Base-by-base conservation (phyloP, 2,329 filamentous ascomycete genomes). In the Nannizzia gypsea region DNA sequence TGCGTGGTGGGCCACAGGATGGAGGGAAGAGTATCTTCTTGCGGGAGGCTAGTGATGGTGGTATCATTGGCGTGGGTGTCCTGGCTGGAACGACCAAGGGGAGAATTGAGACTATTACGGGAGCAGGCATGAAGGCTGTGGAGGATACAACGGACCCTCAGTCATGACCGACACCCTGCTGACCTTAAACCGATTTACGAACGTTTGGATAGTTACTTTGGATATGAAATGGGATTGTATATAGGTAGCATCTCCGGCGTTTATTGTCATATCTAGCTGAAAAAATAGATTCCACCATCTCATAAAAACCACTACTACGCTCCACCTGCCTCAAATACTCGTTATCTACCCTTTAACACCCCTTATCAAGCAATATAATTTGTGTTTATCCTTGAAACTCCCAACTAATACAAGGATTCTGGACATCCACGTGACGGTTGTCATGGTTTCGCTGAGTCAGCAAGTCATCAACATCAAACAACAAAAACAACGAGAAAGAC, bases 51-150 rank as follows among this genome's bases (percentile, higher is more conserved):
- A 71, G 72, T 58, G 77, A 81, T 66, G 78, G 78, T 2, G 78
- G 78, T 1, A 76, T 80, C 26, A 75, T 81, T 63, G 78, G 78
- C 2, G 78, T 78, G 6, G 78, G 76, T 1, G 78, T 80, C 38
- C 67, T 81, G 34, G 78, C 78, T 3, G 77, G 77, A 1, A 80
- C 73, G 36, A 69, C 70, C 1, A 65, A 66, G 28, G 57, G 57
- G n/a, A 59, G 36, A 44, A 59, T 59, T 4, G 57, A 59, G 20
- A 46, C 40, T 4, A 59, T 59, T 17, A 57, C 38, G 9, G 55
- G 55, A 6, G 34, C 55, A 8, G 38, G 55, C 15, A 13, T 57
- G 34, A 42, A 40, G 55, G 20, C 50, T 36, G 50, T 36, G 24
- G 11, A 17, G 50, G 13, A 17, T 15, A 17, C 26, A 54, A 54